Evolutionary conservation across 345 rosid genomes (phyloP).

Genomic region (Cardiospermum halicacabum): DNA sequence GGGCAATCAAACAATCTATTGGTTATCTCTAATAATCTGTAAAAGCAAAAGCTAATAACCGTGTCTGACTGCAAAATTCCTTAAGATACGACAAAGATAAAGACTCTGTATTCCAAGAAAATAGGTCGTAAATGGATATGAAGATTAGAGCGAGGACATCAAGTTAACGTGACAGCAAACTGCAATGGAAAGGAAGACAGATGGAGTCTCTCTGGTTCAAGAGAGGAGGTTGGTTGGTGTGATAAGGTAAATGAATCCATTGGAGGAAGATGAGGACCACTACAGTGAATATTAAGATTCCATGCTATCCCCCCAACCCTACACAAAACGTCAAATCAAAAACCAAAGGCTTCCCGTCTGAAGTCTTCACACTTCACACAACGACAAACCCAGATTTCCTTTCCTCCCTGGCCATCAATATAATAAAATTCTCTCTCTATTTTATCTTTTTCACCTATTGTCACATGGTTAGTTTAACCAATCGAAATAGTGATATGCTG

Average conservation of each 20-base stretch:
- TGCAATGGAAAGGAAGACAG: background rate
- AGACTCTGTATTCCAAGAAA: background rate
- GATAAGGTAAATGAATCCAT: background rate
- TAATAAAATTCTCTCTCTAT: no score
- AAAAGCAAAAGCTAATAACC: no score
- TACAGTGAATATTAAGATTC: background rate
- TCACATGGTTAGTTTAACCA: no score
- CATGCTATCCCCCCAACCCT: background rate
- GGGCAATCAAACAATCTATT: no score
- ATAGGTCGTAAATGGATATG: background rate
- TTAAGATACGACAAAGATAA: background rate
- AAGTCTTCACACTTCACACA: background rate
- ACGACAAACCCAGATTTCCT: background rate
- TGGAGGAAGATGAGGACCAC: background rate
- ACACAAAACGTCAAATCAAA: background rate
- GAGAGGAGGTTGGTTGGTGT: background rate
- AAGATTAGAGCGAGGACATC: background rate
- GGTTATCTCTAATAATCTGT: no score
- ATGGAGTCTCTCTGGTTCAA: no score
- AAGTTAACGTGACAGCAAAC: background rate
- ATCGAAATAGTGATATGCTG: no score
- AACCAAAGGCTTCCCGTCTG: background rate
- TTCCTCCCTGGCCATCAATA: no score
- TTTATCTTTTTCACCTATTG: no score
- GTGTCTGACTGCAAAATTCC: no score